Base-by-base conservation (phyloP, 2,329 filamentous ascomycete genomes). In the Penicillium sp. region DNA sequence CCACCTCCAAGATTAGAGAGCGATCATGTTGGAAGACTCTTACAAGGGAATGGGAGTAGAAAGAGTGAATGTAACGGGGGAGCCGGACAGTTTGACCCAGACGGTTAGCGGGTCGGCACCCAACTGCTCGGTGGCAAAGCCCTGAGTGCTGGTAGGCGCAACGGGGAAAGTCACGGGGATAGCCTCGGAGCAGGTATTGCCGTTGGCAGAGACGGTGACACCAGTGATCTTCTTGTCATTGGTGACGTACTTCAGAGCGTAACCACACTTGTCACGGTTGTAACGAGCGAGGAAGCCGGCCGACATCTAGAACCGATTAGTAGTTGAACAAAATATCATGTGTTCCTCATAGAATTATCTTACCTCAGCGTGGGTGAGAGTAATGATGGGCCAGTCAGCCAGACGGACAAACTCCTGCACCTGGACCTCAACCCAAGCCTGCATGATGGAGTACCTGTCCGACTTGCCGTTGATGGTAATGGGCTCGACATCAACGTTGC, bases 281-380 rank as follows among this genome's bases (percentile, higher is more conserved):
- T 75, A 76, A 49, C 82, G 78, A 47, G 76, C 72, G 35, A 75
- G 60, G 67, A 84, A 84, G 3, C 68, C 60, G 4, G 67, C 63
- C 10, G 75, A 78, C 57, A 78, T 72, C 65, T 68, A 44, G 3
- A 22, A 18, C 3, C 28, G 12, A 29, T 47, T 16, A 46, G 47
- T 29, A 29, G 42, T 34, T 35, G 36, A 19, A 19, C 13, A 22
- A 37, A 1, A 36, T 14, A 12, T 27, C 33, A 4, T 34, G 25
- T 12, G 4, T 16, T 44, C 10, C 28, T 1, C 36, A 34, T 2
- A 27, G 10, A 2, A 19, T 35, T 8, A 37, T 54, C 58, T 40
- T 60, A 78, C 69, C 60, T 82, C 77, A 52, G 81, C 75, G 48
- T 83, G 80, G 53, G 79, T 82, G 51, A 78, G 65, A 1, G 78